These are phyloP conservation scores for Starmerella tilneyi DNA, from an alignment of 805 yeast genomes.

Conservation along the genomic window DNA sequence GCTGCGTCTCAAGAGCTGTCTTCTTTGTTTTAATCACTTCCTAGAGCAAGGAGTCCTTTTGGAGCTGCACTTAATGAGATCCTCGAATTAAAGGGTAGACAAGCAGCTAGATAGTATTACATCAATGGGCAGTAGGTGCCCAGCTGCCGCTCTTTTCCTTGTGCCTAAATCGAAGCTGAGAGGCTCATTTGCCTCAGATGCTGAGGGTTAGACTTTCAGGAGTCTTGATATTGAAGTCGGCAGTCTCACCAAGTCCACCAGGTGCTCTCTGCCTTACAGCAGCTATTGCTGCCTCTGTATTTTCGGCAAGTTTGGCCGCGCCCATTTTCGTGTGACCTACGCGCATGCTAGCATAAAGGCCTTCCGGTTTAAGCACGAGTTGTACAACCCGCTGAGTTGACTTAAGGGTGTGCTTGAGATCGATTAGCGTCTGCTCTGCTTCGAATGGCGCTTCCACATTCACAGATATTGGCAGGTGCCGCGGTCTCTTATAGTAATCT, in stretches of 20 bases:
- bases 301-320: constrained; percentile 18
- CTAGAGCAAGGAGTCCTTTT: too few relatives aligned
- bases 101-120: too few relatives aligned
- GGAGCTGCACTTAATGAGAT: too few relatives aligned
- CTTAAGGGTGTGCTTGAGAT: constrained; percentile 10
- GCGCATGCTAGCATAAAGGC: constrained; percentile 14
- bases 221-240: constrained; percentile 23
- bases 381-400: constrained; percentile 18
- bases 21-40: too few relatives aligned
- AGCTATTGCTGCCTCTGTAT: constrained; percentile 19
- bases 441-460: constrained; percentile 4
- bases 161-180: background rate
- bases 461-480: constrained; percentile 22
- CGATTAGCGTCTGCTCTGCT: constrained; percentile 5
- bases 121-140: background rate
- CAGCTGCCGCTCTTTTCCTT: background rate
- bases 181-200: too few relatives aligned
- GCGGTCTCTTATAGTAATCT: constrained; percentile 21
- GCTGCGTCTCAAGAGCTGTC: too few relatives aligned
- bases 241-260: constrained; percentile 14
- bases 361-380: constrained; percentile 22
- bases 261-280: constrained; percentile 15
- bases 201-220: constrained; percentile 24
- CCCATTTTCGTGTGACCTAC: constrained; percentile 27
- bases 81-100: too few relatives aligned